A percentile compares a stretch with the other conserved stretches of the same genome.
Evolutionary conservation across 352 stramenopile genomes (phyloP).

Genomic region (Pythium insidiosum): DNA sequence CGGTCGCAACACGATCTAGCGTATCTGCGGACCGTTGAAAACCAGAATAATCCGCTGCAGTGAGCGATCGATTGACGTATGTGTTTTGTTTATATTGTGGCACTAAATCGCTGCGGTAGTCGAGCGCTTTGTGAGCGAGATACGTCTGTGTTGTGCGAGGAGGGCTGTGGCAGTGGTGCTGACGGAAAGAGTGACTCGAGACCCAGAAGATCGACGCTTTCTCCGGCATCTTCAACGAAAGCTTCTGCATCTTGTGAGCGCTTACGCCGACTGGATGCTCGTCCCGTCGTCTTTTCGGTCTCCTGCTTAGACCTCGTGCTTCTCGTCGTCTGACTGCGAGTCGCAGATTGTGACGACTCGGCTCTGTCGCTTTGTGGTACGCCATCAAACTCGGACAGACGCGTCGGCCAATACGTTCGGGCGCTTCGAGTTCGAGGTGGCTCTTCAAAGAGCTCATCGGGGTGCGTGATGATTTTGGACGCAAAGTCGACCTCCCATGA

Average conservation of each 20-base stretch:
- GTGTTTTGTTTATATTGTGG: slow-evolving; percentile 7
- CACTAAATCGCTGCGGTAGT: not conserved
- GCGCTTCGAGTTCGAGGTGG: too few relatives aligned
- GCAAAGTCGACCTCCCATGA: slow-evolving; percentile 26
- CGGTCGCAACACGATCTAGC: slow-evolving; percentile 45
- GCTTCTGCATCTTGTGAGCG: too few relatives aligned
- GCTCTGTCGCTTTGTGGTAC: too few relatives aligned
- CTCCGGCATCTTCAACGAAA: too few relatives aligned
- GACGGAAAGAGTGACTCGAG: slow-evolving; percentile 14
- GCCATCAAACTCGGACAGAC: too few relatives aligned
- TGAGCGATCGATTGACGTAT: not conserved
- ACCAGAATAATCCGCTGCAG: slow-evolving; percentile 1
- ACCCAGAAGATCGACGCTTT: slow-evolving; percentile 23
- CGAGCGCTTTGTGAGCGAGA: slow-evolving; percentile 8
- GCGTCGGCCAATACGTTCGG: too few relatives aligned
- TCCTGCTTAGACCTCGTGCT: too few relatives aligned
- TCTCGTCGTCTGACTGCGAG: too few relatives aligned
- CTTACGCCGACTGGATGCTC: not conserved
- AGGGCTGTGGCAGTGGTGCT: not conserved
- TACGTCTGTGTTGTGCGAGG: too few relatives aligned
- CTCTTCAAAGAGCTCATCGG: slow-evolving; percentile 16
- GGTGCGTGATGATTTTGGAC: slow-evolving; percentile 37
- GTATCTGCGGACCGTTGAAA: too few relatives aligned
- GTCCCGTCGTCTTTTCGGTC: not conserved
- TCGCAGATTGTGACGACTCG: too few relatives aligned